Evolutionary conservation across 768 basidiomycete species (phyloP), one percentile per base, ranked within the genome.

Genomic region (Naganishia antarctica): DNA sequence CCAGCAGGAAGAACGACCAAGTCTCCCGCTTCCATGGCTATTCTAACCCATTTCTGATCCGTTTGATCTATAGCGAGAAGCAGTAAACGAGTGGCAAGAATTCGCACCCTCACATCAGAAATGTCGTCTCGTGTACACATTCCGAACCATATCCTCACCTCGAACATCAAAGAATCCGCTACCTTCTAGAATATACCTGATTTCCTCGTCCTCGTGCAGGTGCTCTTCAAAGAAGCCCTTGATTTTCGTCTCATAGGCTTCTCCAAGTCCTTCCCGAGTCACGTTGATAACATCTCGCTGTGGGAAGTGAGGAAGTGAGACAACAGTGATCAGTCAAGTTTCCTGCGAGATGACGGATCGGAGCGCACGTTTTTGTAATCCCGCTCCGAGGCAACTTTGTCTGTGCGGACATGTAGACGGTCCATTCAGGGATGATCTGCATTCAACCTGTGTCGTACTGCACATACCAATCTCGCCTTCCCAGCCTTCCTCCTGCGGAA

Each of bases 201-300:
- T 94, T 78, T 97, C 92, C 72, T 97, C 92, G 71, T 96, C 92
- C 76, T 96, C 91, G 70, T 96, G 93, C 81, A 97, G 83, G 71
- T 96, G 91, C 89, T 92, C 90, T 60, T 87, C 81, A 70, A 89
- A 93, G 78, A 94, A 93, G 0, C 73, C 81, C 74, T 88, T 87
- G 73, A 94, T 83, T 78, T 88, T 91, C 25, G 81, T 73, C 71
- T 96, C 91, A 78, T 90, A 94, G 8, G 83, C 80, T 63, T 89
- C 89, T 0, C 91, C 92, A 50, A 98, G 79, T 0, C 85, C 87
- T 70, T 84, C 85, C 71, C 85, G 86, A 9, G 86, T 87, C 12
- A 90, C 84, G 66, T 87, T 85, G 71, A 92, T 87, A 60, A 80
- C 80, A 66, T 94, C 91, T 59, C 87, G 80, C 76, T 77, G 40